phyloP scores from a whole-genome alignment of 2,329 filamentous ascomycete genomes.

The Nemania diffusa region DNA sequence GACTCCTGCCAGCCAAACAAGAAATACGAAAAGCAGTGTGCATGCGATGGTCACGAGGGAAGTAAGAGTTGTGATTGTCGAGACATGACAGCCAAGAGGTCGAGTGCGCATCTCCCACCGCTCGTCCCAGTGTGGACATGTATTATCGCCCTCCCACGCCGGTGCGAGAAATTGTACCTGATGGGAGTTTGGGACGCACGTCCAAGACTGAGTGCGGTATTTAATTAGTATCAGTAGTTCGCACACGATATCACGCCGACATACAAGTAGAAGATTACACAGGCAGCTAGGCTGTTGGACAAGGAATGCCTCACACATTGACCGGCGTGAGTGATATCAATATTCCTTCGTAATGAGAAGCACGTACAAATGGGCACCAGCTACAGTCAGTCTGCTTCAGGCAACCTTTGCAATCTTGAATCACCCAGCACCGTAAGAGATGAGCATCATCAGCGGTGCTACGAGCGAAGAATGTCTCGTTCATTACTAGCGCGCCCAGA shows the following conservation, averaged over 20 bases:
- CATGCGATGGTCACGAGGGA: conserved; percentile 48
- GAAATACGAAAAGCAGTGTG: conserved; percentile 43
- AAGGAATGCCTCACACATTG: not conserved
- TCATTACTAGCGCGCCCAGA: not conserved
- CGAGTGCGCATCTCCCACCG: conserved; percentile 53
- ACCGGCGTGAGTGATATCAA: not conserved
- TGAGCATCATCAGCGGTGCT: conserved; percentile 50
- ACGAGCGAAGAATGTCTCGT: conserved; percentile 25
- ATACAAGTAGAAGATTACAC: not conserved
- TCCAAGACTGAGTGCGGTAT: conserved; percentile 56
- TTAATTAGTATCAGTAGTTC: not conserved
- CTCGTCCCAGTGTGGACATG: conserved; percentile 64
- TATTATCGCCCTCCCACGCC: conserved; percentile 56
- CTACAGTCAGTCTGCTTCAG: conserved; percentile 56
- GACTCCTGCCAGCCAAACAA: conserved; percentile 36
- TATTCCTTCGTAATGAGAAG: not conserved
- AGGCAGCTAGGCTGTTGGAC: not conserved
- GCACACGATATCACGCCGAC: not conserved
- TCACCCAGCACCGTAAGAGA: conserved; percentile 62
- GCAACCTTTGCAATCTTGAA: conserved; percentile 61
- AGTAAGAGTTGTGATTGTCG: conserved; percentile 52
- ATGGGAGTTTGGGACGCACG: conserved; percentile 64
- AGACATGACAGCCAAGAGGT: conserved; percentile 52
- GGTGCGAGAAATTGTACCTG: conserved; percentile 61
- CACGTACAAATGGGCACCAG: conserved; percentile 64